A percentile compares a stretch with the other conserved stretches of the same genome.
These are phyloP conservation scores for Ulmus americana DNA, from an alignment of 331 rosid genomes.

Conservation along the genomic window DNA sequence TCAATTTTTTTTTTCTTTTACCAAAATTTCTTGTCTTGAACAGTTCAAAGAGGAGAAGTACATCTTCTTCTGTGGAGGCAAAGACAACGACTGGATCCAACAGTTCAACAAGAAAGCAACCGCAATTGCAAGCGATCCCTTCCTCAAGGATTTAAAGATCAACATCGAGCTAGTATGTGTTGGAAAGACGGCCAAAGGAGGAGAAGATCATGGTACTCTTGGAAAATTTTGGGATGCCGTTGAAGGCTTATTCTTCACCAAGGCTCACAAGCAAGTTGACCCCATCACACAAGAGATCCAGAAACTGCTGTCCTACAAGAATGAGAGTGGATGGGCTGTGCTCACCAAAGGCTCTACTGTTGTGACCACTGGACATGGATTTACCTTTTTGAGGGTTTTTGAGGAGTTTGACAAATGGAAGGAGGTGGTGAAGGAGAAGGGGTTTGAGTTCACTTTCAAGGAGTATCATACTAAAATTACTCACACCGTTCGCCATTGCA, in stretches of 20 bases:
- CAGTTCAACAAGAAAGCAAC: slow-evolving; percentile 10
- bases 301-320: slow-evolving; percentile 27
- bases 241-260: slow-evolving; percentile 21
- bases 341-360: slow-evolving; percentile 18
- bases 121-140: slow-evolving; percentile 18
- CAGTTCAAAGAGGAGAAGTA: not conserved
- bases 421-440: slow-evolving; percentile 7
- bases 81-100: slow-evolving; percentile 30
- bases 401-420: slow-evolving; percentile 16
- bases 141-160: not conserved
- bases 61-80: slow-evolving; percentile 33
- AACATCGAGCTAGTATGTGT: slow-evolving; percentile 23
- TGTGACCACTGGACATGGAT: slow-evolving; percentile 22
- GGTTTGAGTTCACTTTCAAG: slow-evolving; percentile 15
- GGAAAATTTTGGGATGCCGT: slow-evolving; percentile 23
- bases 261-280: slow-evolving; percentile 13
- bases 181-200: slow-evolving; percentile 24
- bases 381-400: slow-evolving; percentile 12
- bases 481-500: slow-evolving; percentile 11
- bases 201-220: not conserved
- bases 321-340: slow-evolving; percentile 31
- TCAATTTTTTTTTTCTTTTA: no score
- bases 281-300: slow-evolving; percentile 18
- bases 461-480: slow-evolving; percentile 13
- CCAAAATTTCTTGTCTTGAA: no score